Evolutionary conservation across 768 basidiomycete genomes (phyloP).

Genomic region (Mycena chlorophos): DNA sequence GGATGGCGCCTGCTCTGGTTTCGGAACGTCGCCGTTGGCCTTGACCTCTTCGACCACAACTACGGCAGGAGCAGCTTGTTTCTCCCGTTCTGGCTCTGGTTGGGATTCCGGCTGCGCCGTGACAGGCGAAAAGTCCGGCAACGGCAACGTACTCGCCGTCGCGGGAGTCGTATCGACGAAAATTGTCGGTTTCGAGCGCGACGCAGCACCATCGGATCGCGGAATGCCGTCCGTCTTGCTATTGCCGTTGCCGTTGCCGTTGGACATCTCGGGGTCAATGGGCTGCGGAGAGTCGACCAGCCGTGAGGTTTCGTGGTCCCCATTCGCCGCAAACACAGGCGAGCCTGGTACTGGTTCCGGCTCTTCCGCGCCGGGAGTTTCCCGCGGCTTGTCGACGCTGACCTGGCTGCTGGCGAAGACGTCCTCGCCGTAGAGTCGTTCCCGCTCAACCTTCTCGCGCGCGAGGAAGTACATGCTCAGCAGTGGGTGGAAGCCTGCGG

Average conservation of each 20-base stretch:
- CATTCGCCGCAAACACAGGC: neutral
- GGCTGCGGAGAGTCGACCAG: neutral
- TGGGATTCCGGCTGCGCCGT: neutral
- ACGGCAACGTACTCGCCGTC: neutral
- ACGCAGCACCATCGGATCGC: neutral
- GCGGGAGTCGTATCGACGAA: neutral
- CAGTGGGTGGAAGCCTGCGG: conserved; percentile 89
- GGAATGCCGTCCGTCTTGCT: neutral
- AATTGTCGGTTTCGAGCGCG: neutral
- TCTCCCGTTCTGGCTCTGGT: neutral
- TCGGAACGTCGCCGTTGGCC: neutral
- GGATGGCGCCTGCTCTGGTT: neutral
- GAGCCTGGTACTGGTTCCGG: neutral
- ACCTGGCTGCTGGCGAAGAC: conserved; percentile 83
- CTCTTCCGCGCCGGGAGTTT: neutral
- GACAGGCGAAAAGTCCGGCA: neutral
- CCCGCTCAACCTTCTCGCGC: conserved; percentile 92
- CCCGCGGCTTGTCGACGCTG: neutral
- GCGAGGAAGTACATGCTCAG: conserved; percentile 97
- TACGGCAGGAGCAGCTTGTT: neutral
- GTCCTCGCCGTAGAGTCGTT: conserved; percentile 89
- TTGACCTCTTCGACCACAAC: neutral
- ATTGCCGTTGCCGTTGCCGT: neutral
- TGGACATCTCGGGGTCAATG: neutral
- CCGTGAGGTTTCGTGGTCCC: no score